Conservation (phyloP, 345 rosid genomes). For the Pugionium dolabratum region DNA sequence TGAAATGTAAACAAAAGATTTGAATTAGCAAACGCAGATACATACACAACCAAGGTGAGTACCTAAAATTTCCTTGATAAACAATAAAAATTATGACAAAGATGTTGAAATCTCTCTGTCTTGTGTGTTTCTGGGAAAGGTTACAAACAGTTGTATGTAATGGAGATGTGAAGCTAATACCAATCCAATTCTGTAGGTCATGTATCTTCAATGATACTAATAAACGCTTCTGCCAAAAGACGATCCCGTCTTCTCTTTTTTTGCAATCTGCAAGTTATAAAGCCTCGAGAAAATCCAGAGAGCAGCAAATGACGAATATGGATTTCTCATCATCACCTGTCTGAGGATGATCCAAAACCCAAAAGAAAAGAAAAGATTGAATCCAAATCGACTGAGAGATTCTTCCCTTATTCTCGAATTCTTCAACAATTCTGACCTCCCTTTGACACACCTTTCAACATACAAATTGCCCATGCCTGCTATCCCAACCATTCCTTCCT, state of each 20-base stretch:
- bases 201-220: constrained; percentile 12
- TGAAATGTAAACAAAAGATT: too few species aligned
- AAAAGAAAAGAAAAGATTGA: constrained; percentile 1
- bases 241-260: background rate
- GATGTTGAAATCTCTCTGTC: constrained; percentile 20
- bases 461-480: constrained; percentile 30
- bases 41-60: background rate
- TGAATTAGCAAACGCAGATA: too few species aligned
- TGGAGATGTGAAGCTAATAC: constrained; percentile 20
- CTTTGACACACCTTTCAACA: background rate
- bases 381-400: constrained; percentile 14
- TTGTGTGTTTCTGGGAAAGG: constrained; percentile 30
- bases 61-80: constrained; percentile 7
- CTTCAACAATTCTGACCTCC: constrained; percentile 21
- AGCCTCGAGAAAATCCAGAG: constrained; percentile 9
- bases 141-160: constrained; percentile 31
- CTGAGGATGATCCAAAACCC: constrained; percentile 13
- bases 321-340: constrained; percentile 12
- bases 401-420: constrained; percentile 1
- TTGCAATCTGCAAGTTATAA: constrained; percentile 9
- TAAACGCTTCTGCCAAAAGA: constrained; percentile 2
- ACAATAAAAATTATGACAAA: constrained; percentile 22
- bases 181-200: constrained; percentile 14
- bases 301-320: background rate
- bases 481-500: constrained; percentile 40